Evolutionary conservation across 495 filamentous ascomycete genomes (phyloP).

Genomic region (Extremus antarcticus): DNA sequence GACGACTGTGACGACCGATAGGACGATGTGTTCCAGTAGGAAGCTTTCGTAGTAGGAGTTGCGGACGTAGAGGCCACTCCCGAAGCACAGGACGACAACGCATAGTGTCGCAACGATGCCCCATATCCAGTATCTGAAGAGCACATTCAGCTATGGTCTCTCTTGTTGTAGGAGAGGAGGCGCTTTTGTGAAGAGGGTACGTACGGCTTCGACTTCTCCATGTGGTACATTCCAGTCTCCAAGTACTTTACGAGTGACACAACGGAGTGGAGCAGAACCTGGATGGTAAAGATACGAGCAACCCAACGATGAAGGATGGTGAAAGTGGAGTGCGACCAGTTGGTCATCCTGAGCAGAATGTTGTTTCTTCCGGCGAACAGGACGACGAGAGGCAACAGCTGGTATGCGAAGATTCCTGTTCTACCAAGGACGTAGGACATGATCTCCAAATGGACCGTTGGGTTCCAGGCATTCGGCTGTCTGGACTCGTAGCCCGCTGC

Average conservation of each 20-base stretch:
- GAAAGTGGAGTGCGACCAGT: conserved; percentile 39
- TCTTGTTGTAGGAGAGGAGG: too few relatives aligned
- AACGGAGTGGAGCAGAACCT: conserved; percentile 17
- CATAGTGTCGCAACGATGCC: not conserved
- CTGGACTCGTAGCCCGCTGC: not conserved
- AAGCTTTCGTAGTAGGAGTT: not conserved
- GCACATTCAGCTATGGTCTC: too few relatives aligned
- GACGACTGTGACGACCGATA: not conserved
- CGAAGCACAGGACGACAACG: not conserved
- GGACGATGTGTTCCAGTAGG: not conserved
- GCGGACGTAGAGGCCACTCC: not conserved
- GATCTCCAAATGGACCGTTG: conserved; percentile 20
- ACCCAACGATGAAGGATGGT: conserved; percentile 41
- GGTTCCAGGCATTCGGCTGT: not conserved
- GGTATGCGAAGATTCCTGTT: conserved; percentile 30
- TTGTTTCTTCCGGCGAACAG: conserved; percentile 37
- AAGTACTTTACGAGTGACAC: too few relatives aligned
- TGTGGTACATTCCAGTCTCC: too few relatives aligned
- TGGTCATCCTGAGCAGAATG: conserved; percentile 36
- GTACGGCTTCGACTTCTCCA: not conserved
- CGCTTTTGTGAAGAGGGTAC: not conserved
- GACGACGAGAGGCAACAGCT: conserved; percentile 27
- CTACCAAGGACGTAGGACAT: conserved; percentile 33
- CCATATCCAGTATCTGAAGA: not conserved
- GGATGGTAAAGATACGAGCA: conserved; percentile 30